Evolutionary conservation across 495 filamentous ascomycete species (phyloP), one percentile per base, ranked within the genome.

Genomic region (Neurospora sp.): DNA sequence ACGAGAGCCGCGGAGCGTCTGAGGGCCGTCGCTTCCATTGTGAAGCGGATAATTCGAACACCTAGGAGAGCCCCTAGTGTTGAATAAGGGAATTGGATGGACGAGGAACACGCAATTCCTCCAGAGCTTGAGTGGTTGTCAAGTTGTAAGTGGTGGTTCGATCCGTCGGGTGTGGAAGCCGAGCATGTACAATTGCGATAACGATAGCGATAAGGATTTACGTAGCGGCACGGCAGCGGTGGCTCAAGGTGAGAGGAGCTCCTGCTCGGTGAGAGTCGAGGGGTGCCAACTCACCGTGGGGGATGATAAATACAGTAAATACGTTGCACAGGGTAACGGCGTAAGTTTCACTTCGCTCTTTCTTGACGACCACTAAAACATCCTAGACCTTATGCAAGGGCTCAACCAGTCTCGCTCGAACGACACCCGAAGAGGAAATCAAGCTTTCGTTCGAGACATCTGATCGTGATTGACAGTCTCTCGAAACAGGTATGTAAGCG

Each of bases 1-100:
- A 73, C 70, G 23, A 75, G 39, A 11, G 76, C 75, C 73, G 75
- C 74, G 69, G 75, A 72, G 31, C 76, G 73, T 78, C 73, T 73
- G 38, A 80, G 54, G 11, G 76, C 54, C 14, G 54, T 38, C 46
- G 77, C 79, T 75, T 80, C 79, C 79, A 81, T 81, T 72, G 11
- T 39, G 70, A 72, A 72, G 74, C 74, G 11, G 12, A n/a, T n/a
- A 1, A n/a, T 71, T 16, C n/a, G 11, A 9, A 35, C 44, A 18
- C 2, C 23, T n/a, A 27, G 70, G 40, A 71, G 4, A 31, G 9
- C 1, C 20, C 23, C 23, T 40, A 71, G 40, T n/a, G 27, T 35
- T 11, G 40, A 11, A 35, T 18, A 2, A 23, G 16, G 18, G 5
- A 31, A 11, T 7, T 6, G 31, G 12, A 71, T 40, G 72, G 69